Base-by-base conservation (phyloP, 2,329 filamentous ascomycete genomes). In the Fusarium sarcochroum region DNA sequence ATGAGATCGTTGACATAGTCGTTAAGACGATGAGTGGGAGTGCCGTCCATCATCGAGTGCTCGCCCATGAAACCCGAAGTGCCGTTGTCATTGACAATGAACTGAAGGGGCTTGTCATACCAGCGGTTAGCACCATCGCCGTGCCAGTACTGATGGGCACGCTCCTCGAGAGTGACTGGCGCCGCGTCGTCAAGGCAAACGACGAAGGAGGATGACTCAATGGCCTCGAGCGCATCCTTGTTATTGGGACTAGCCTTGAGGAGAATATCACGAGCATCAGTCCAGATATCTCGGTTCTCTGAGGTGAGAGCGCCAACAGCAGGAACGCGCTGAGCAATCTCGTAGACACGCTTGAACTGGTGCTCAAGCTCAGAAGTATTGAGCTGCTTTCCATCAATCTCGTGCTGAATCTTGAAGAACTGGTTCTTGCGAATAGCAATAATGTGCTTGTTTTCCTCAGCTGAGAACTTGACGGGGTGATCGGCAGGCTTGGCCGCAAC, bases 31-130 rank as follows among this genome's bases (percentile, higher is more conserved):
- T 98, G 96, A 4, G 97, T 99, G 2, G 97, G 94, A 8, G 96
- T 99, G 69, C 97, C 96, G 78, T 99, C 96, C 97, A 99, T 99
- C 96, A 99, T 98, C 75, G 93, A 97, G 86, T 99, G 96, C 83
- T 99, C 96, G 76, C 96, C 96, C 87, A 94, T 95, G 86, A 99
- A 99, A 65, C 96, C 96, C 3, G 96, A 92, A 9, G 96, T 97
- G 73, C 96, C 96, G 79, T 99, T 99, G 79, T 99, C 94, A 81
- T 97, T 98, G 83, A 99, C 80, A 78, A 99, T 97, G 83, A 99
- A 98, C 82, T 99, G 95, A 54, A 97, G 84, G 7, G 96, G 96
- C 86, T 99, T 99, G 86, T 99, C 96, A 77, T 90, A 98, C 94
- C 94, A 99, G 71, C 96, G 90, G 85, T 99, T 99, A 73, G 89